A percentile compares a stretch with the other conserved stretches of the same genome.
These are phyloP conservation scores for Lentinula edodes DNA, from an alignment of 768 basidiomycete species.

Conservation along the genomic window DNA sequence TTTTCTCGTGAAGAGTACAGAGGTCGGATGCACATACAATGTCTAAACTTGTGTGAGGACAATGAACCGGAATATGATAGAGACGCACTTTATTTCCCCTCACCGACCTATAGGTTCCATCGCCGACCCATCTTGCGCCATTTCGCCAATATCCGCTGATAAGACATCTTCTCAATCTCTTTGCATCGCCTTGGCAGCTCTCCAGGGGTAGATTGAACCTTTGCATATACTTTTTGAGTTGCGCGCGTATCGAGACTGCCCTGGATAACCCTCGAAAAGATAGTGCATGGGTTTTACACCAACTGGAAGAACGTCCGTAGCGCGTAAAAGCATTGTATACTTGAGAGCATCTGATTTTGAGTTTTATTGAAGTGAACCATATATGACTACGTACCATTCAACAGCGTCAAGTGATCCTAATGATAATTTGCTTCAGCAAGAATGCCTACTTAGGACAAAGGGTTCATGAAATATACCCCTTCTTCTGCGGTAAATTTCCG, in stretches of 20 bases:
- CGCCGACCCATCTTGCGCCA: constrained; percentile 84
- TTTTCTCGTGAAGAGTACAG: constrained; percentile 89
- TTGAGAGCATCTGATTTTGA: constrained; percentile 20
- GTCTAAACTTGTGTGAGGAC: constrained; percentile 37
- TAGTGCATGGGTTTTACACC: constrained; percentile 90
- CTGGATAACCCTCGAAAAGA: constrained; percentile 94
- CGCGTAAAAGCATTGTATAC: constrained; percentile 91
- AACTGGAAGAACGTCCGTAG: constrained; percentile 79
- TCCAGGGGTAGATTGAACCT: constrained; percentile 78
- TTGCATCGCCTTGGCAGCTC: constrained; percentile 88
- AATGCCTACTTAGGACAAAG: neutral
- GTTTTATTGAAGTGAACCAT: neutral
- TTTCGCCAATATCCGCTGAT: constrained; percentile 94
- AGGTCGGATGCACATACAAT: constrained; percentile 88
- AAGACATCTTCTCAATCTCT: constrained; percentile 79
- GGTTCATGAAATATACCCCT: constrained; percentile 48
- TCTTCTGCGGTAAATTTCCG: constrained; percentile 98
- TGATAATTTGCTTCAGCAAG: constrained; percentile 6
- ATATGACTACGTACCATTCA: constrained; percentile 62
- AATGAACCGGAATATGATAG: neutral
- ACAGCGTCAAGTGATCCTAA: constrained; percentile 89
- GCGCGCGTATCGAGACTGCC: constrained; percentile 90
- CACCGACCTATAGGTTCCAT: constrained; percentile 90
- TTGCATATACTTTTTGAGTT: constrained; percentile 91
- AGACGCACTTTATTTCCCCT: constrained; percentile 71